phyloP scores from a whole-genome alignment of 2,329 filamentous ascomycete genomes.

The Beauveria caledonica region DNA sequence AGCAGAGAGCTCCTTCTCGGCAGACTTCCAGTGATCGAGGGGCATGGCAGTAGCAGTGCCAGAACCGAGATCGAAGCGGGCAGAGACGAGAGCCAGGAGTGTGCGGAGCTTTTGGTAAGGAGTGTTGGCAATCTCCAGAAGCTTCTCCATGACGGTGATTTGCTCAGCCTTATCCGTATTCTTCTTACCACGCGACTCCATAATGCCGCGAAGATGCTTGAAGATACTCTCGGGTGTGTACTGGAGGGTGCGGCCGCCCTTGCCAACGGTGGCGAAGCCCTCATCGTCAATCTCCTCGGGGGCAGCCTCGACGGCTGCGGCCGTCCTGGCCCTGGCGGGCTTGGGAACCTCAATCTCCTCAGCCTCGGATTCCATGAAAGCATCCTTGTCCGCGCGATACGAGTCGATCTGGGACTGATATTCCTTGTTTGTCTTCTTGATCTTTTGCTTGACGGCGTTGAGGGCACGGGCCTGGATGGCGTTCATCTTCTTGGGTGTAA shows the following conservation, averaged over 20 bases:
- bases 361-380: constrained; percentile 79
- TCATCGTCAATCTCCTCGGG: constrained; percentile 62
- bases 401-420: constrained; percentile 80
- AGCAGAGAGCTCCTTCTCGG: constrained; percentile 74
- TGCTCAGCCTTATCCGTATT: constrained; percentile 94
- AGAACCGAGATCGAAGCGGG: constrained; percentile 85
- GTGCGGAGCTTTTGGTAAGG: constrained; percentile 94
- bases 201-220: constrained; percentile 86
- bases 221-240: constrained; percentile 98
- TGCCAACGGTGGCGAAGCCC: constrained; percentile 82
- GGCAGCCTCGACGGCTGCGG: constrained; percentile 38
- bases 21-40: constrained; percentile 93
- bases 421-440: constrained; percentile 98
- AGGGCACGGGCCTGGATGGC: constrained; percentile 87
- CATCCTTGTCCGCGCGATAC: constrained; percentile 78
- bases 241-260: constrained; percentile 78
- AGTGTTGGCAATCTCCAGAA: constrained; percentile 77
- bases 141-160: constrained; percentile 95
- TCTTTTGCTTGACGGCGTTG: constrained; percentile 95
- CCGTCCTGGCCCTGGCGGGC: constrained; percentile 40
- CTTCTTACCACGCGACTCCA: constrained; percentile 97
- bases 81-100: constrained; percentile 83
- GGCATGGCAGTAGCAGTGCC: constrained; percentile 76
- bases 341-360: constrained; percentile 45
- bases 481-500: constrained; percentile 97